Conservation (phyloP, 1,284 basidiomycete species). For the Ceraceosorus bombacis region DNA sequence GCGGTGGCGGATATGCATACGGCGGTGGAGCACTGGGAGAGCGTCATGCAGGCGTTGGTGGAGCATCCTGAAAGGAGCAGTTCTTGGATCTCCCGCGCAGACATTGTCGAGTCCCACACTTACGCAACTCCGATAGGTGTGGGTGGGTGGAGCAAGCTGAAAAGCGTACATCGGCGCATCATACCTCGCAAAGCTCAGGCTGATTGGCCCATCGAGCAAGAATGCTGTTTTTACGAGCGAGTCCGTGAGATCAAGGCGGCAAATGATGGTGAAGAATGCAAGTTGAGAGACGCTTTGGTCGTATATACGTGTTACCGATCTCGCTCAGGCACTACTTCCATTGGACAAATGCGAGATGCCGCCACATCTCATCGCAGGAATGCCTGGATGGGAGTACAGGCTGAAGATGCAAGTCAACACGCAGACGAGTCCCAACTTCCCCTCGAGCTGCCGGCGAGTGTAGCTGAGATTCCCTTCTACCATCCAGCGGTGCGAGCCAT, state of each 20-base stretch:
- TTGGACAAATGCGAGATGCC: background rate
- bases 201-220: slow-evolving; percentile 26
- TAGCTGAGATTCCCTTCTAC: slow-evolving; percentile 39
- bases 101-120: slow-evolving; percentile 18
- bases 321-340: background rate
- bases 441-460: slow-evolving; percentile 1
- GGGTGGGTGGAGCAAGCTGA: background rate
- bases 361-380: background rate
- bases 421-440: background rate
- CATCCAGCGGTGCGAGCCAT: slow-evolving; percentile 41
- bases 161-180: slow-evolving; percentile 10
- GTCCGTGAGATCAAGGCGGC: no score
- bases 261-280: background rate
- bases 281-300: background rate
- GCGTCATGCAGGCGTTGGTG: slow-evolving; percentile 33
- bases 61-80: slow-evolving; percentile 41
- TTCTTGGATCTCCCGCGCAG: slow-evolving; percentile 38
- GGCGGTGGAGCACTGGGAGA: slow-evolving; percentile 21
- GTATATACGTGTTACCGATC: slow-evolving; percentile 9
- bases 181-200: slow-evolving; percentile 23
- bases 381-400: no score
- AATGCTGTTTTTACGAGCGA: slow-evolving; percentile 9
- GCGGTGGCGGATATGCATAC: slow-evolving; percentile 18
- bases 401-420: background rate
- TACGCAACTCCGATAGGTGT: no score